Conservation (phyloP, 305 asterid genomes). For the Rubia occidens region DNA sequence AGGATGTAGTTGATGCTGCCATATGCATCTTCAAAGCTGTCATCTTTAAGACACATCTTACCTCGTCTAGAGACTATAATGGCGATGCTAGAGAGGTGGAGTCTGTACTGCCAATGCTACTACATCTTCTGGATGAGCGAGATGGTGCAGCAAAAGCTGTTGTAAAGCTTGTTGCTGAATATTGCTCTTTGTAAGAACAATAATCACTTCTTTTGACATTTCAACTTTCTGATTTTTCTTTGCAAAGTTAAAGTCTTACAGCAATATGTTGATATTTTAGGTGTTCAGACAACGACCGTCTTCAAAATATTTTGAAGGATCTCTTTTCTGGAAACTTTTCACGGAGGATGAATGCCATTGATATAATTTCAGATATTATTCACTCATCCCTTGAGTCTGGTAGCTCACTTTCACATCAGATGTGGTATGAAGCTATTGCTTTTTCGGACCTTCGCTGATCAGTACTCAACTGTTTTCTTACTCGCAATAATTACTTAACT, state of each 20-base stretch:
- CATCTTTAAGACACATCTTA: constrained; percentile 45
- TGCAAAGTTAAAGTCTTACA: constrained; percentile 21
- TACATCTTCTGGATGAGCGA: constrained; percentile 69
- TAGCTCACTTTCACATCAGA: constrained; percentile 38
- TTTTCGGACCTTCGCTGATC: not conserved
- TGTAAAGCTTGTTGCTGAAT: constrained; percentile 73
- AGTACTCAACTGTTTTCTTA: not conserved
- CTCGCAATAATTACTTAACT: constrained; percentile 5
- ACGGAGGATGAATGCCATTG: constrained; percentile 72
- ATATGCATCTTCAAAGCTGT: constrained; percentile 60
- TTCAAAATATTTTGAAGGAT: constrained; percentile 55
- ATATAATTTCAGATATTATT: constrained; percentile 55
- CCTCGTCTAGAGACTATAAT: constrained; percentile 33
- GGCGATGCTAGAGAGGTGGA: constrained; percentile 45
- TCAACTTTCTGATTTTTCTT: constrained; percentile 11
- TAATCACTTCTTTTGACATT: constrained; percentile 14
- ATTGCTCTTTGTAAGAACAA: constrained; percentile 54
- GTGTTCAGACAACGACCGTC: constrained; percentile 48
- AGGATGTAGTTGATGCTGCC: constrained; percentile 68
- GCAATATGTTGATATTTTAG: constrained; percentile 36
- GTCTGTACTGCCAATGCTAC: constrained; percentile 49
- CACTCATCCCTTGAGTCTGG: constrained; percentile 43
- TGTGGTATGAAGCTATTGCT: constrained; percentile 36
- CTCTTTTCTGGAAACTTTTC: constrained; percentile 41
- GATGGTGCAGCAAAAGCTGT: constrained; percentile 84